Evolutionary conservation across 306 rosid genomes (phyloP).

Genomic region (Senna tora): DNA sequence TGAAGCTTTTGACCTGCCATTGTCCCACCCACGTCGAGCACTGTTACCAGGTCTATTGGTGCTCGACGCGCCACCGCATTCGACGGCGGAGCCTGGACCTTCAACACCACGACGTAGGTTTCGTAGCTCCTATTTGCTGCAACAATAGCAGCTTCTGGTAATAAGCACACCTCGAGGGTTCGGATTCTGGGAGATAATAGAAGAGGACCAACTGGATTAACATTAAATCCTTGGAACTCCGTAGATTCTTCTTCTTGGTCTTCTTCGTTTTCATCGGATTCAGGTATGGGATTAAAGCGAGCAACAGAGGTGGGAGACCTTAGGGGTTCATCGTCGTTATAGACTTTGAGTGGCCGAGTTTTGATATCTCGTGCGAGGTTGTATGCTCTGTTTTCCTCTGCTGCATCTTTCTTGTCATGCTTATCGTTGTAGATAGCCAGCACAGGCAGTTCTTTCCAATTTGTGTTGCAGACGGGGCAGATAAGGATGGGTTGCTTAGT

Average conservation of each 20-base stretch:
- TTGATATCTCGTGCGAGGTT: conserved; percentile 49
- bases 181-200: conserved; percentile 34
- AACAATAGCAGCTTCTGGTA: conserved; percentile 80
- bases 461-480: conserved; percentile 80
- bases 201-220: conserved; percentile 35
- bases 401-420: conserved; percentile 18
- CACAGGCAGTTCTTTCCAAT: conserved; percentile 83
- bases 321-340: conserved; percentile 90
- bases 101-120: conserved; percentile 70
- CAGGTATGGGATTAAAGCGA: conserved; percentile 87
- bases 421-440: conserved; percentile 48
- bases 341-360: conserved; percentile 56
- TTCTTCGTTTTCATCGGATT: conserved; percentile 76
- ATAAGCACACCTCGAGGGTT: conserved; percentile 53
- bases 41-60: conserved; percentile 77
- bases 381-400: conserved; percentile 28
- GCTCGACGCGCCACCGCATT: conserved; percentile 44
- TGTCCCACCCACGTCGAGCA: conserved; percentile 68
- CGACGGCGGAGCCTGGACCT: conserved; percentile 59
- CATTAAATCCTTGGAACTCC: conserved; percentile 73
- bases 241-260: conserved; percentile 48
- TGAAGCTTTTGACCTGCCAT: conserved; percentile 59
- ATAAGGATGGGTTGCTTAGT: conserved; percentile 57
- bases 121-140: conserved; percentile 67
- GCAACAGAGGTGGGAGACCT: conserved; percentile 68